A percentile compares a stretch with the other conserved stretches of the same genome.
phyloP scores from a whole-genome alignment of 768 basidiomycete genomes.

The Symmetrospora coprosmae region DNA sequence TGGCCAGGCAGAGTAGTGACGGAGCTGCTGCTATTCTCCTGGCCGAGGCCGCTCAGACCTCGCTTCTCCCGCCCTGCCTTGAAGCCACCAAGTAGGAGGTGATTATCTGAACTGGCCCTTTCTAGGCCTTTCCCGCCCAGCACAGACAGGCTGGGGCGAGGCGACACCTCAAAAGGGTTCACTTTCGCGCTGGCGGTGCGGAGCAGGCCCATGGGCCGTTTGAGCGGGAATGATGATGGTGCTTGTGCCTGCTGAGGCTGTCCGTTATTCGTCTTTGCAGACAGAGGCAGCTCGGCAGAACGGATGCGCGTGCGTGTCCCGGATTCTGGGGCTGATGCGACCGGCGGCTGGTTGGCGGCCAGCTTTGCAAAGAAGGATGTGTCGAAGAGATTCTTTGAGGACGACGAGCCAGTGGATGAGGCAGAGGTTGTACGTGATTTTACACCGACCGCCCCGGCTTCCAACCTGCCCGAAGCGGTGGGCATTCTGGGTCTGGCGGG shows the following conservation, averaged over 20 bases:
- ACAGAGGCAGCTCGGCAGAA: background rate
- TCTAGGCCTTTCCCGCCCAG: too few species aligned
- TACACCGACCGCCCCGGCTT: too few species aligned
- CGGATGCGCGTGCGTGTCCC: background rate
- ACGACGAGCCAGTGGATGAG: background rate
- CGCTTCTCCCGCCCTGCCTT: background rate
- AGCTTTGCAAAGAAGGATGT: conserved; percentile 7
- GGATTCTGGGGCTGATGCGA: background rate
- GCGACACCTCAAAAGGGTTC: conserved; percentile 13
- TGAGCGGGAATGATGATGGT: background rate
- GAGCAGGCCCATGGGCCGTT: background rate
- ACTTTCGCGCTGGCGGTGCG: background rate
- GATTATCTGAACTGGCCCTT: conserved; percentile 4
- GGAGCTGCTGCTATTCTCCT: too few species aligned
- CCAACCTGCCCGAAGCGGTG: background rate
- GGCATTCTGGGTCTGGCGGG: background rate
- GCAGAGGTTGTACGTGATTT: background rate
- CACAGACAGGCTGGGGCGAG: background rate
- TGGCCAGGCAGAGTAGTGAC: background rate
- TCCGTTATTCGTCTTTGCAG: conserved; percentile 1
- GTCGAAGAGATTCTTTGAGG: background rate
- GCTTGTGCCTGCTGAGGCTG: background rate
- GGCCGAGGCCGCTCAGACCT: background rate
- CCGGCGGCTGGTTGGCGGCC: background rate
- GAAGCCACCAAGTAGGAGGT: background rate